These are phyloP conservation scores for Candida tallmaniae DNA, from an alignment of 805 yeast species.

Conservation along the genomic window DNA sequence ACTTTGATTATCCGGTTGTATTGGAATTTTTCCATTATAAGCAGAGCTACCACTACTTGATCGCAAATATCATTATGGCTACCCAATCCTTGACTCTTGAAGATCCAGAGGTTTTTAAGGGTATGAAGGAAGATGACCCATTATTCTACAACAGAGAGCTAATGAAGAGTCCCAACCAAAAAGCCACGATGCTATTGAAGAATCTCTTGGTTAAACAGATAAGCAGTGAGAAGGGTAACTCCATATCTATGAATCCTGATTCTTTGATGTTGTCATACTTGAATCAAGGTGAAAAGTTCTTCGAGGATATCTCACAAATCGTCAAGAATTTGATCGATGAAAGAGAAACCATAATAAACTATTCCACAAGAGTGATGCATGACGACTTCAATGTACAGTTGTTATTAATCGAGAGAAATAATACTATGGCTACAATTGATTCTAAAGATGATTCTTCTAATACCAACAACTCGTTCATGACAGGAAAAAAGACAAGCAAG, in stretches of 20 bases:
- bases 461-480: constrained; percentile 8
- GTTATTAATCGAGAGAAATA: constrained; percentile 44
- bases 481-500: constrained; percentile 28
- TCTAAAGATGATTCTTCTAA: constrained; percentile 25
- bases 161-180: constrained; percentile 41
- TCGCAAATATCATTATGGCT: constrained; percentile 57
- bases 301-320: constrained; percentile 32
- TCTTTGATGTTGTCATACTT: constrained; percentile 36
- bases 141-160: constrained; percentile 36
- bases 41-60: constrained; percentile 62
- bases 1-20: constrained; percentile 47
- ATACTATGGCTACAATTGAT: constrained; percentile 33
- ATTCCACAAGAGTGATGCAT: constrained; percentile 75
- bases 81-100: constrained; percentile 65
- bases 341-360: constrained; percentile 63
- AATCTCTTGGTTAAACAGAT: constrained; percentile 44
- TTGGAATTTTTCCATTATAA: constrained; percentile 74
- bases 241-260: constrained; percentile 38
- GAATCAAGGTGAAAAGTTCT: constrained; percentile 27
- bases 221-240: constrained; percentile 25
- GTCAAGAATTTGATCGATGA: constrained; percentile 64
- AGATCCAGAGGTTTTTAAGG: constrained; percentile 71
- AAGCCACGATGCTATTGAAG: constrained; percentile 45
- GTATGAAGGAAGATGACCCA: constrained; percentile 48
- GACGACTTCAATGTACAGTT: constrained; percentile 62